Evolutionary conservation across 1,284 basidiomycete species (phyloP), one percentile per base, ranked within the genome.

Genomic region (Tylopilus sp.): DNA sequence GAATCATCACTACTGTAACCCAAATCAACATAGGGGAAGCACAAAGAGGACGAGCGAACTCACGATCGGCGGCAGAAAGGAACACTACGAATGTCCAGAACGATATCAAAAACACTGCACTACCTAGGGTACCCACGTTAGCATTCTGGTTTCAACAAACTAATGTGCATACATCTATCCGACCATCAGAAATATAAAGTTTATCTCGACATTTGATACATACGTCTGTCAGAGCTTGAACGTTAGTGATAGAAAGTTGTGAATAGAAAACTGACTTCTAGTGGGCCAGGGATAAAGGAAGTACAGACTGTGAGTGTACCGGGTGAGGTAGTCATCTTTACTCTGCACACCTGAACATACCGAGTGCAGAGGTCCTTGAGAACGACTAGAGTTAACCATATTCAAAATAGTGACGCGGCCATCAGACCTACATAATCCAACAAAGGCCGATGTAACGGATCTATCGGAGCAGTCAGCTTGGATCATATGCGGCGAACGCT

Each of bases 1-100:
- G 13, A 34, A 61, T 38, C 54, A 59, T 57, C 11, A 61, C 31
- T 1, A 55, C 57, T 61, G 18, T 23, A 9, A 16, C 7, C 4
- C 3, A 29, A 19, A 6, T 41, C 2, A 31, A 4, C 3, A 23
- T 6, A 11, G 9, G n/a, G n/a, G 15, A 1, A 3, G 6, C 21
- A 23, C 4, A 15, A 0, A 4, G 35, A 16, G 11, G 11, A 4
- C 16, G 18, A 1, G 0, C 1, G 2, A 31, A 41, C 57, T 54
- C 16, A 59, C 59, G 2, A 40, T 58, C 56, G 2, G 39, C 23
- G 6, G 41, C 41, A 10, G n/a, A 26, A 28, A 35, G 38, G 8
- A 50, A 57, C 3, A 55, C 11, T 10, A 2, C 4, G 0, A 46
- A 38, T 26, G 25, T 1, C 44, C 51, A 59, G 0, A 4, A 3